phyloP scores from a whole-genome alignment of 1,284 basidiomycete genomes.

The Phlebopus sp. region DNA sequence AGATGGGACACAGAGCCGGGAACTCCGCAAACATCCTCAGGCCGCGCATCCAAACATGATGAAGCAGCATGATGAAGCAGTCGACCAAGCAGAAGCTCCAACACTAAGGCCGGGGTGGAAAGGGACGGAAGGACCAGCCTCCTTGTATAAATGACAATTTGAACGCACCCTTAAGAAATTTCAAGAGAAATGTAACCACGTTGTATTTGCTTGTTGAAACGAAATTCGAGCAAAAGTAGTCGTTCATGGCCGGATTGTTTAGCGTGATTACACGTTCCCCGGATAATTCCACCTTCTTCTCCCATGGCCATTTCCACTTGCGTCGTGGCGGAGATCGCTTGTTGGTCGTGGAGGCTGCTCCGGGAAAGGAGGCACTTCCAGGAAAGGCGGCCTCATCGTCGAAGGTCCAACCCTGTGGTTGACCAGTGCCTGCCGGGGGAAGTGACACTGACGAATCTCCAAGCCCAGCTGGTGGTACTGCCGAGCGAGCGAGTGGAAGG shows the following conservation, averaged over 20 bases:
- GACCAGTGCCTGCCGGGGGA: constrained; percentile 40
- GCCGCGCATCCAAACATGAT: too few species aligned
- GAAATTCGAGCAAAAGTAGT: constrained; percentile 77
- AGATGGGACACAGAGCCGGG: too few species aligned
- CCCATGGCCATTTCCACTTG: constrained; percentile 76
- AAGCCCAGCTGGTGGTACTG: constrained; percentile 59
- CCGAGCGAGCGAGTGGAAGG: constrained; percentile 54
- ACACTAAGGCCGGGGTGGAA: too few species aligned
- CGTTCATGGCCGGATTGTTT: constrained; percentile 64
- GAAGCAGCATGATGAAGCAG: too few species aligned
- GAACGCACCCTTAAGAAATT: constrained; percentile 82
- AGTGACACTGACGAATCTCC: constrained; percentile 40
- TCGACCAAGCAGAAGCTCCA: too few species aligned
- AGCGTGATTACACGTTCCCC: constrained; percentile 74
- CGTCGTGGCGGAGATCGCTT: constrained; percentile 21
- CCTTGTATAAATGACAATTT: neutral
- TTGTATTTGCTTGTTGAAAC: constrained; percentile 98
- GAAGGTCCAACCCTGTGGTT: constrained; percentile 69
- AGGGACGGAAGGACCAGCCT: neutral
- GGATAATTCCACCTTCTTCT: constrained; percentile 54
- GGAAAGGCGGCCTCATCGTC: constrained; percentile 53
- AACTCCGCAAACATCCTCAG: too few species aligned
- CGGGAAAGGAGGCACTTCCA: constrained; percentile 44
- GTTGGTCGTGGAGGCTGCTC: constrained; percentile 6
- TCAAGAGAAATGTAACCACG: constrained; percentile 83